These are phyloP conservation scores for Rhizopus microsporus DNA, from an alignment of 371 early-diverging fungal species.

Conservation along the genomic window DNA sequence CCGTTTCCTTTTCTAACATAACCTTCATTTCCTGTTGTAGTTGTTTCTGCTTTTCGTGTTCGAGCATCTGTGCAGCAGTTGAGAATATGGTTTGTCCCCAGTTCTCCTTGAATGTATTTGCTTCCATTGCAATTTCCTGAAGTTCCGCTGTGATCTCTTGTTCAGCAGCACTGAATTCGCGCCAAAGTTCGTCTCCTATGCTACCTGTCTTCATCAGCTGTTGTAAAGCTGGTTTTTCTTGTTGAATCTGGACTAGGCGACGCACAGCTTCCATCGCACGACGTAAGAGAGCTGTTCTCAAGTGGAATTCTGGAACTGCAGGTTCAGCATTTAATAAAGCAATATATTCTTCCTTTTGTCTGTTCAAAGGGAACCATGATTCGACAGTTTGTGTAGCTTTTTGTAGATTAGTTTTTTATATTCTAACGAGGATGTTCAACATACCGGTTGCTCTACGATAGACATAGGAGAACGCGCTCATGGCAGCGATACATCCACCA, in stretches of 20 bases:
- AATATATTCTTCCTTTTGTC: conserved; percentile 72
- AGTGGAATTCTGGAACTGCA: conserved; percentile 60
- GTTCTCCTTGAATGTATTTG: conserved; percentile 77
- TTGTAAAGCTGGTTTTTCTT: conserved; percentile 83
- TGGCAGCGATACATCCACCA: conserved; percentile 65
- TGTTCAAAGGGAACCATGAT: conserved; percentile 75
- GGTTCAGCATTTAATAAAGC: conserved; percentile 64
- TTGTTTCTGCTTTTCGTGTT: conserved; percentile 58
- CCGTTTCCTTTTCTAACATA: conserved; percentile 40
- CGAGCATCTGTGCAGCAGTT: conserved; percentile 80
- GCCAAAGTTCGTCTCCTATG: conserved; percentile 88
- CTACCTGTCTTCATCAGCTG: conserved; percentile 81
- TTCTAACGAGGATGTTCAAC: background rate
- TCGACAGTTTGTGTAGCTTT: conserved; percentile 50
- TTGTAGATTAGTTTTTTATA: background rate
- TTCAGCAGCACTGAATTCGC: conserved; percentile 79
- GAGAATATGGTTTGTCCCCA: conserved; percentile 89
- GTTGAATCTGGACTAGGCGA: conserved; percentile 74
- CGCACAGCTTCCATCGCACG: conserved; percentile 86
- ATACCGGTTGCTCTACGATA: conserved; percentile 52
- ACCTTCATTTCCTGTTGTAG: conserved; percentile 47
- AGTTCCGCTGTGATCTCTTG: conserved; percentile 83
- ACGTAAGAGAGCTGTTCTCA: conserved; percentile 78
- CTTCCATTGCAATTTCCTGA: conserved; percentile 79
- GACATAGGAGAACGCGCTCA: conserved; percentile 62